Percentiles rank a stretch among this genome's conserved stretches.
phyloP scores from a whole-genome alignment of 805 yeast genomes.

The Ascoidea rubescens region DNA sequence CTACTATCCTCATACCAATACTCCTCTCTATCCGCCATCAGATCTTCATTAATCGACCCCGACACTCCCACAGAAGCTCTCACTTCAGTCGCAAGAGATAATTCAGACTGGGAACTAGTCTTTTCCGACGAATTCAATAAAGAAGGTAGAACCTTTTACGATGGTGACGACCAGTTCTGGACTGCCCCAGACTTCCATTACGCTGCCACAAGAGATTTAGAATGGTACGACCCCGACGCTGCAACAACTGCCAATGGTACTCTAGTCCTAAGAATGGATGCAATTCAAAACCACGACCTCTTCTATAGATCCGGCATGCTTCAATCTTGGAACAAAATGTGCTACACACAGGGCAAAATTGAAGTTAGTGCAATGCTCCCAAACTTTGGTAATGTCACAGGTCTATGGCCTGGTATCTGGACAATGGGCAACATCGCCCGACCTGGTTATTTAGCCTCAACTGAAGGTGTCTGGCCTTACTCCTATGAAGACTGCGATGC shows the following conservation, averaged over 20 bases:
- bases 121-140: slow-evolving; percentile 86
- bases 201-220: slow-evolving; percentile 79
- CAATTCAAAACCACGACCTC: slow-evolving; percentile 63
- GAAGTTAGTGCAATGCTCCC: slow-evolving; percentile 73
- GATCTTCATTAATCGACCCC: slow-evolving; percentile 42
- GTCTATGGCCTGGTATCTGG: slow-evolving; percentile 97
- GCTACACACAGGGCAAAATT: slow-evolving; percentile 73
- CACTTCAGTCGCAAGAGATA: slow-evolving; percentile 41
- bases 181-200: slow-evolving; percentile 74
- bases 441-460: slow-evolving; percentile 77
- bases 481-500: slow-evolving; percentile 80
- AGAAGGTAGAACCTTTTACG: slow-evolving; percentile 82
- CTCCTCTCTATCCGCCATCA: slow-evolving; percentile 36
- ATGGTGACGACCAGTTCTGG: slow-evolving; percentile 88
- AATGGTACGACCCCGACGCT: slow-evolving; percentile 95
- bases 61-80: slow-evolving; percentile 41
- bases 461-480: slow-evolving; percentile 95
- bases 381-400: slow-evolving; percentile 62
- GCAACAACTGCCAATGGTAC: slow-evolving; percentile 65
- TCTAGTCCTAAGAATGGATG: slow-evolving; percentile 59
- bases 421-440: slow-evolving; percentile 86
- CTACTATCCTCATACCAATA: slow-evolving; percentile 33
- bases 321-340: slow-evolving; percentile 83
- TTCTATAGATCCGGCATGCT: slow-evolving; percentile 85
- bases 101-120: slow-evolving; percentile 60